Evolutionary conservation across 23 red algal species (phyloP).

Genomic region (Gracilaria gracilis): DNA sequence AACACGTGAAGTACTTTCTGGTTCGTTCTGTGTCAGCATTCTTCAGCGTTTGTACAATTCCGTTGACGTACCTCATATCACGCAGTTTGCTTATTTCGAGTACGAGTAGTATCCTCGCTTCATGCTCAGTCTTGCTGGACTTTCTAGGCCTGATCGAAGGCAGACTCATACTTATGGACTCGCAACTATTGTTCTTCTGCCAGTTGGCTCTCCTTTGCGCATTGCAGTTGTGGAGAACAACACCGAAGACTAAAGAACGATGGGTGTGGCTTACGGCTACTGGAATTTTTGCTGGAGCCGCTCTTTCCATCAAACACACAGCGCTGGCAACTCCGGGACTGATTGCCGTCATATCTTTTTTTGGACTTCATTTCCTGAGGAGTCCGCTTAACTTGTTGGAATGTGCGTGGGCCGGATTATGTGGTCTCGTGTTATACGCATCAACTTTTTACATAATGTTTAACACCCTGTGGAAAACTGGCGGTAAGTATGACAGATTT

Average conservation of each 20-base stretch:
- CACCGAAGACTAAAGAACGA: constrained; percentile 55
- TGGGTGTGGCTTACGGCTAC: constrained; percentile 45
- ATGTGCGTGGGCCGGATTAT: constrained; percentile 68
- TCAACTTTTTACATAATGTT: constrained; percentile 78
- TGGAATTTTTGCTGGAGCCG: constrained; percentile 71
- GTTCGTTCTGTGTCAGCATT: constrained; percentile 81
- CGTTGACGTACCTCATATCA: constrained; percentile 81
- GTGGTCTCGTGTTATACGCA: constrained; percentile 69
- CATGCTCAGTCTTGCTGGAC: constrained; percentile 69
- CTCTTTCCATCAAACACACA: constrained; percentile 93
- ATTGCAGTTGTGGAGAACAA: constrained; percentile 78
- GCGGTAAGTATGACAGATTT: constrained; percentile 74
- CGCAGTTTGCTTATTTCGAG: constrained; percentile 64
- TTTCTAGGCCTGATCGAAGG: constrained; percentile 84
- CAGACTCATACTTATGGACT: constrained; percentile 90
- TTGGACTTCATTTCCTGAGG: constrained; percentile 71
- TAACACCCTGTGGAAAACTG: constrained; percentile 46
- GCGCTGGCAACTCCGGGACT: constrained; percentile 89
- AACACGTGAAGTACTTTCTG: constrained; percentile 65
- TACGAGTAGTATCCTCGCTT: constrained; percentile 59
- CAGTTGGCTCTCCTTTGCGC: constrained; percentile 71
- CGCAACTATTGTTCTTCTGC: constrained; percentile 93
- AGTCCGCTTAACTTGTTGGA: constrained; percentile 54
- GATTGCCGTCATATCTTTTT: constrained; percentile 85
- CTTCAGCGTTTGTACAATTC: constrained; percentile 79